Base-by-base conservation (phyloP, 179 eudicot genomes). In the Drosera spatulata region DNA sequence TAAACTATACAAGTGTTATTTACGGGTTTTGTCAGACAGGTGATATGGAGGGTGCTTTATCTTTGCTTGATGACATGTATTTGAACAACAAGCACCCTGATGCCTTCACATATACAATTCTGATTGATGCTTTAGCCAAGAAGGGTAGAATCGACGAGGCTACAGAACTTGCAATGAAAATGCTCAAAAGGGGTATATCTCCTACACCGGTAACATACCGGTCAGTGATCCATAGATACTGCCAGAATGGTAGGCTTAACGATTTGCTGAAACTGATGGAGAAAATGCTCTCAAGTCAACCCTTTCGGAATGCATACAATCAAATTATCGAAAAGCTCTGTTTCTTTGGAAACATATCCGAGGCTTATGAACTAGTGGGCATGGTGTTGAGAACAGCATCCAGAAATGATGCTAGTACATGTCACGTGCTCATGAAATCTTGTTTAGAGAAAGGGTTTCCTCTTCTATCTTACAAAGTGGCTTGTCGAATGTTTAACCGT, bases 31-130 rank as follows among this genome's bases (percentile, higher is more conserved):
- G 89, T 75, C 77, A 75, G 68, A 87, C 74, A 58, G 82, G 67
- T 58, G 82, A 85, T 55, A 50, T 81, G 53, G 88, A 77, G 50
- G 73, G 73, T 69, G 97, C 96, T 51, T 71, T 91, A 7, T 91
- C 96, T 9, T 79, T 87, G 62, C 82, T 91, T 50, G 97, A 91
- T 69, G 97, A 91, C 69, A 87, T 91, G 86, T 91, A 85, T 70
- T 71, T 91, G 72, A 77, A 70, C 60, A 79, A 85, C 68, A 85
- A 75, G 66, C 74, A 79, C 63, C 96, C 97, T 7, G 97, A 91
- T 63, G 77, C 69, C 8, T 66, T 87, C 60, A 87, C 97, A 39
- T 87, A 83, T 63, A 87, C 90, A 55, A 63, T 81, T 45, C 33
- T 91, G 15, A 73, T 91, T 43, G 83, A 83, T 62, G 80, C 83